These are phyloP conservation scores for Zalaria obscura DNA, from an alignment of 2,329 filamentous ascomycete genomes.

Conservation along the genomic window DNA sequence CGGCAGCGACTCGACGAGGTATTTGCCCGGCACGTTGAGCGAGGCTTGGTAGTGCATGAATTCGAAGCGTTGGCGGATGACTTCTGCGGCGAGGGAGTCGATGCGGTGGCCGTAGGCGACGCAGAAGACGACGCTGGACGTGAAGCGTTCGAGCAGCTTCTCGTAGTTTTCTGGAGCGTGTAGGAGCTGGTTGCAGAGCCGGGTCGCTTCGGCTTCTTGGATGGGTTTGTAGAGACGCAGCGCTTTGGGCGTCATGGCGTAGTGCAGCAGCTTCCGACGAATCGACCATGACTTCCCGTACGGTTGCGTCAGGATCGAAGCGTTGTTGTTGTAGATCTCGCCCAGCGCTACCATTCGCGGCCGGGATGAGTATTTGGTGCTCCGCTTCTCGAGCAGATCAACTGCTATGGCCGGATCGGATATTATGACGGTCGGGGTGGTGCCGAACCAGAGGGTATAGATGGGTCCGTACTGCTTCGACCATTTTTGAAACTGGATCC, in stretches of 20 bases:
- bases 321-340: conserved; percentile 29
- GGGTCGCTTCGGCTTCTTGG: conserved; percentile 34
- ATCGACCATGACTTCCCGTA: conserved; percentile 34
- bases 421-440: conserved; percentile 30
- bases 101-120: conserved; percentile 38
- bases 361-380: conserved; percentile 29
- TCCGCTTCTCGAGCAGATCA: conserved; percentile 32
- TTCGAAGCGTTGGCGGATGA: conserved; percentile 32
- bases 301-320: conserved; percentile 33
- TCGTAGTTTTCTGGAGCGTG: conserved; percentile 27
- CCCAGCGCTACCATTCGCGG: conserved; percentile 32
- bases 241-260: conserved; percentile 30
- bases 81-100: conserved; percentile 31
- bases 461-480: conserved; percentile 31
- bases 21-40: conserved; percentile 32
- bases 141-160: conserved; percentile 33
- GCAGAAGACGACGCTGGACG: conserved; percentile 35
- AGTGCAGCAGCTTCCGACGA: conserved; percentile 27
- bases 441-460: conserved; percentile 34
- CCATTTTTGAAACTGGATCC: conserved; percentile 30
- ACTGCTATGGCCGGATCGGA: conserved; percentile 29
- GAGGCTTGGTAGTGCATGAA: conserved; percentile 35
- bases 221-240: conserved; percentile 31
- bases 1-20: conserved; percentile 33
- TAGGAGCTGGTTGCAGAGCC: conserved; percentile 30